Percentiles rank a stretch among this genome's conserved stretches.
Evolutionary conservation across 2,329 filamentous ascomycete species (phyloP).

Genomic region (Sporothrix dimorphospora): DNA sequence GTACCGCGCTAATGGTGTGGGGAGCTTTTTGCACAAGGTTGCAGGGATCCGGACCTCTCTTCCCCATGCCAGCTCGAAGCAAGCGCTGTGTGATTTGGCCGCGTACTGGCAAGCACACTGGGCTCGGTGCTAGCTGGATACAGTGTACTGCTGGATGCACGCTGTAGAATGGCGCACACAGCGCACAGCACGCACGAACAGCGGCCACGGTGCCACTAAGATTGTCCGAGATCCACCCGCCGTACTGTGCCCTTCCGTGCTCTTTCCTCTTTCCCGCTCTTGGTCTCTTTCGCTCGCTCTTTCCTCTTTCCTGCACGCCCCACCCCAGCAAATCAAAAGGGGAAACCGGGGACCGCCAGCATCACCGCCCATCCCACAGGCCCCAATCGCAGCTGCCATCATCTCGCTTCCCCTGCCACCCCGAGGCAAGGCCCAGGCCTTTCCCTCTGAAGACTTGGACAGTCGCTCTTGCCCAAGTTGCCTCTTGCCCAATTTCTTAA

Average conservation of each 20-base stretch:
- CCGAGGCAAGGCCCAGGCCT: not conserved
- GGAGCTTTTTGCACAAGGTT: not conserved
- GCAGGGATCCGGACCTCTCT: constrained; percentile 20
- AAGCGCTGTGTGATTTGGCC: constrained; percentile 21
- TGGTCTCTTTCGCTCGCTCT: not conserved
- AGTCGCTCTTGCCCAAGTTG: not conserved
- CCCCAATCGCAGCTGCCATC: constrained; percentile 19
- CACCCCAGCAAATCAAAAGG: constrained; percentile 22
- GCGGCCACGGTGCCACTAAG: not conserved
- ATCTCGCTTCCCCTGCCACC: constrained; percentile 23
- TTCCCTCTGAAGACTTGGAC: not conserved
- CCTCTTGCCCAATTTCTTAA: not conserved
- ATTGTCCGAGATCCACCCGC: not conserved
- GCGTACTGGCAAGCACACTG: not conserved
- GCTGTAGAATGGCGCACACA: not conserved
- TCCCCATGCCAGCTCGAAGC: not conserved
- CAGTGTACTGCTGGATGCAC: not conserved
- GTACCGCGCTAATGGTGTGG: constrained; percentile 22
- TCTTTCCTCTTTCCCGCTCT: constrained; percentile 8
- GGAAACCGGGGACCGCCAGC: constrained; percentile 1
- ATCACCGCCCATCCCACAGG: constrained; percentile 21
- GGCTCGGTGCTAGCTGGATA: no score
- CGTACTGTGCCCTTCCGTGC: not conserved
- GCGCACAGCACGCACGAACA: not conserved
- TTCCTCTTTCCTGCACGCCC: constrained; percentile 12